These are phyloP conservation scores for Verticillium albo-atrum DNA, from an alignment of 2,329 filamentous ascomycete genomes.

Conservation along the genomic window DNA sequence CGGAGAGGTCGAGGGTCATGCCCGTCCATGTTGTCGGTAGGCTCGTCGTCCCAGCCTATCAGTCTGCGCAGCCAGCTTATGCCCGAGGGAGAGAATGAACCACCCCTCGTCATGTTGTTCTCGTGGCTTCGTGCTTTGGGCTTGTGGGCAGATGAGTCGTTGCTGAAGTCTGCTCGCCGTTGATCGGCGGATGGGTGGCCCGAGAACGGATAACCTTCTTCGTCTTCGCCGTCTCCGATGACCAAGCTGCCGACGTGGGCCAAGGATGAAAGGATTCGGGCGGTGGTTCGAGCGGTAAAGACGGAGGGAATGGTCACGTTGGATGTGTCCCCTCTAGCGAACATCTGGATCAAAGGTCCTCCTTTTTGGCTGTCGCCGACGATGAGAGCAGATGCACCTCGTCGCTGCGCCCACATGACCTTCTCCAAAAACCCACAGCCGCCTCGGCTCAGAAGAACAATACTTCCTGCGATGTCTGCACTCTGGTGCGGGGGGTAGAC, in stretches of 20 bases:
- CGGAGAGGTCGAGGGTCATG: not conserved
- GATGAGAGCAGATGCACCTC: constrained; percentile 84
- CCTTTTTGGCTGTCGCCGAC: constrained; percentile 91
- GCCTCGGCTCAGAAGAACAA: constrained; percentile 85
- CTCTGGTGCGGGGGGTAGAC: constrained; percentile 63
- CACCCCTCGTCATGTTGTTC: not conserved
- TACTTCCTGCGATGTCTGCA: constrained; percentile 83
- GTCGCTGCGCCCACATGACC: constrained; percentile 91
- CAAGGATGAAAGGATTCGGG: constrained; percentile 84
- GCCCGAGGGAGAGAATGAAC: not conserved
- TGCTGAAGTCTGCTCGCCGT: constrained; percentile 18
- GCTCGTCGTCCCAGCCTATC: not conserved
- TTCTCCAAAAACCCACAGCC: constrained; percentile 97
- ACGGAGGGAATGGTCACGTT: constrained; percentile 92
- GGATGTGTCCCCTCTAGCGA: constrained; percentile 92
- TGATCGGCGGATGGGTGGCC: constrained; percentile 43
- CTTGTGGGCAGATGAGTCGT: not conserved
- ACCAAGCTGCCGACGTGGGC: constrained; percentile 66
- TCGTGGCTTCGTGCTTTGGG: not conserved
- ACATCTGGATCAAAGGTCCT: constrained; percentile 92
- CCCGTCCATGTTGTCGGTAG: not conserved
- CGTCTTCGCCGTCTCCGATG: constrained; percentile 39
- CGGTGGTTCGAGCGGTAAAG: constrained; percentile 92
- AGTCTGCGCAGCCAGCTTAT: not conserved
- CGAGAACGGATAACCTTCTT: constrained; percentile 55